Conservation (phyloP, 176 grass and related monocot species). For the Aegilops bicornis region DNA sequence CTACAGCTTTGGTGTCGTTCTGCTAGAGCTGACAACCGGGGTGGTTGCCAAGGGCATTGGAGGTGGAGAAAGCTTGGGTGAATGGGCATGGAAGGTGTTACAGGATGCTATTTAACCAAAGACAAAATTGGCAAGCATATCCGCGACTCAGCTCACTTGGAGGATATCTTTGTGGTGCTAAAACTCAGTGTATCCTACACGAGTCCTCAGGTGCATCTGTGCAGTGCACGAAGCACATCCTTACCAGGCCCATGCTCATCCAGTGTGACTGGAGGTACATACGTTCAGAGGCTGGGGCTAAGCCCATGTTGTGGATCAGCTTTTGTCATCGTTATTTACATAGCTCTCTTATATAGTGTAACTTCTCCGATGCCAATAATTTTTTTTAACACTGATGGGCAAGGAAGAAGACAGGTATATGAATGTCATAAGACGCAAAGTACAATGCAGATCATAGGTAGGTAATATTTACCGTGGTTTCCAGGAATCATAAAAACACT, state of each 20-base stretch:
- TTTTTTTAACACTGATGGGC: not conserved
- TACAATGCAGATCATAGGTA: not conserved
- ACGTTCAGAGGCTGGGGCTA: no score
- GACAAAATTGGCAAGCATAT: no score
- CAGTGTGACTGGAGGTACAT: no score
- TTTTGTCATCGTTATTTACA: not conserved
- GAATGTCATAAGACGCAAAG: not conserved
- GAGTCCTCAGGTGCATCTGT: no score
- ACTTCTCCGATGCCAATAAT: constrained; percentile 2
- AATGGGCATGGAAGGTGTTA: no score
- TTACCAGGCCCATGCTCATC: no score
- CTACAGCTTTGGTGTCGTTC: not conserved
- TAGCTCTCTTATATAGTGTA: not conserved
- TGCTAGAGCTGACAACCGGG: not conserved
- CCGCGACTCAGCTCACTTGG: no score
- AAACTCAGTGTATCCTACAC: no score
- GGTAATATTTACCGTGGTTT: constrained; percentile 72
- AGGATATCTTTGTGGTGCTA: no score
- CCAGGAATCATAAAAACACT: constrained; percentile 97
- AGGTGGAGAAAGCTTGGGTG: no score
- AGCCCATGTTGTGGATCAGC: not conserved
- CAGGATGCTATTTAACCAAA: no score
- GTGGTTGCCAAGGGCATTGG: not conserved
- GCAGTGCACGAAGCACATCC: no score
- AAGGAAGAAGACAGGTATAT: constrained; percentile 20